Base-by-base conservation (phyloP, 257 asterid species). In the Solanum paucissectum region DNA sequence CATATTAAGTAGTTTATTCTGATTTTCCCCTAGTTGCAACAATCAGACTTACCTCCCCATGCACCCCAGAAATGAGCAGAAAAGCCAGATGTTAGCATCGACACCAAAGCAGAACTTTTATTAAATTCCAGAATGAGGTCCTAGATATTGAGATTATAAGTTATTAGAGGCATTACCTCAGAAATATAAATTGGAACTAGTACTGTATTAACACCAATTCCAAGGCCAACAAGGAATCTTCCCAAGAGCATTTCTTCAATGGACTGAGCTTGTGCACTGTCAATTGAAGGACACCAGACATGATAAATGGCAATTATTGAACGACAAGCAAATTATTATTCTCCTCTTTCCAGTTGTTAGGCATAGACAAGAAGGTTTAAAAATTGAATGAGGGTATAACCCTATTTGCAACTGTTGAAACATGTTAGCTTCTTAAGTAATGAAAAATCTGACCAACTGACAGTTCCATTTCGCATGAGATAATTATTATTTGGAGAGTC, bases 181-280 rank as follows among this genome's bases (percentile, higher is more conserved):
- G 98, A 95, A 89, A 93, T 90, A 91, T 95, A 96, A 81, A 96
- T 91, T 83, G 99, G 98, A 91, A 96, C 98, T 73, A 96, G 95
- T 88, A 95, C 99, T 21, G 98, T 93, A 91, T 95, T 95, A 89
- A 94, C 99, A 88, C 99, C 99, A 88, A 96, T 93, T 36, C 98
- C 98, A 79, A 96, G 96, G 88, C 99, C 99, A 86, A 94, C 98
- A 38, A 95, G 94, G 89, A 96, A 95, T 88, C 98, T 94, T 81
- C 99, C 99, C 85, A 77, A 91, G 27, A 95, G 95, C 91, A 96
- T 93, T 87, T 93, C 97, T 49, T 95, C 90, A 91, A 95, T 89
- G 88, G 98, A 94, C 83, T 92, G 96, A 72, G 99, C 99, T 91
- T 94, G 98, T 90, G 98, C 99, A 90, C 99, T 96, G 97, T 73